These are phyloP conservation scores for Calonectria crousiana DNA, from an alignment of 2,329 filamentous ascomycete species.

Conservation along the genomic window DNA sequence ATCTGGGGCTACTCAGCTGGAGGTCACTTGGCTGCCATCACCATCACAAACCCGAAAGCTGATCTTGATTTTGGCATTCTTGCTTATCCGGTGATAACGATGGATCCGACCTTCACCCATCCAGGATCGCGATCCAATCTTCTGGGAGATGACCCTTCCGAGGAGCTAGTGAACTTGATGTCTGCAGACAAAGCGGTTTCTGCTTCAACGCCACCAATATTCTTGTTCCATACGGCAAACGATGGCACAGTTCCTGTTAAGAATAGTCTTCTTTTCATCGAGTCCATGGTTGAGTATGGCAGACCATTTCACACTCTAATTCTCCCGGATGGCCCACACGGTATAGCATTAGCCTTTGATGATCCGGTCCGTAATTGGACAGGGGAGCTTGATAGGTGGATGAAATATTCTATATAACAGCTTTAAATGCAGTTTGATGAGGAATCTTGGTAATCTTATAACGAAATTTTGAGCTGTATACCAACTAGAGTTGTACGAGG, in stretches of 20 bases:
- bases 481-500: background rate
- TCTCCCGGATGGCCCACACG: conserved; percentile 29
- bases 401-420: conserved; percentile 32
- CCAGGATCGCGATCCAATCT: conserved; percentile 31
- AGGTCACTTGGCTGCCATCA: conserved; percentile 32
- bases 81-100: conserved; percentile 29
- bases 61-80: conserved; percentile 34
- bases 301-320: conserved; percentile 26
- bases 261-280: conserved; percentile 28
- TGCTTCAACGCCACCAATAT: conserved; percentile 21
- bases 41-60: conserved; percentile 25
- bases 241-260: conserved; percentile 30
- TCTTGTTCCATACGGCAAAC: conserved; percentile 34
- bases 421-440: background rate
- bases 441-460: background rate
- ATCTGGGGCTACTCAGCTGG: conserved; percentile 36
- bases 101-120: conserved; percentile 31
- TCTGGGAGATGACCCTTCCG: conserved; percentile 19
- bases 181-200: conserved; percentile 31
- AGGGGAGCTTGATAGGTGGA: conserved; percentile 29
- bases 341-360: conserved; percentile 26
- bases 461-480: background rate
- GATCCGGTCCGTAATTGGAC: conserved; percentile 32
- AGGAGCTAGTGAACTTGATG: conserved; percentile 19
- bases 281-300: conserved; percentile 27